Evolutionary conservation across 306 rosid genomes (phyloP).

Genomic region (Datisca glomerata): DNA sequence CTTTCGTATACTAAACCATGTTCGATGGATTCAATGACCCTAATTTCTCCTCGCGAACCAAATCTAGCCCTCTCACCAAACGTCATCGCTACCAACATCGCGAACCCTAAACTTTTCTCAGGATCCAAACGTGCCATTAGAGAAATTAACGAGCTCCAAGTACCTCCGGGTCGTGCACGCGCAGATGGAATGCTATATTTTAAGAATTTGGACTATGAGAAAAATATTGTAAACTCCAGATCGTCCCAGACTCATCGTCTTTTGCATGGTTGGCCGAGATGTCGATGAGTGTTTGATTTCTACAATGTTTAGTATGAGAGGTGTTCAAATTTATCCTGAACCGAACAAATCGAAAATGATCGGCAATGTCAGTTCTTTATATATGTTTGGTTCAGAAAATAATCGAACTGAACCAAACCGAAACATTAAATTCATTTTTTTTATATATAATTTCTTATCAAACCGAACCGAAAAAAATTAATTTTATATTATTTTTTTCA

Average conservation of each 20-base stretch:
- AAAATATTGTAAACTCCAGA: conserved; percentile 55
- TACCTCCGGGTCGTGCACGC: conserved; percentile 66
- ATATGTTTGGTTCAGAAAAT: too few relatives aligned
- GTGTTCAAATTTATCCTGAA: too few relatives aligned
- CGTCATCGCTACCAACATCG: background rate
- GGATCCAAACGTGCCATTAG: too few relatives aligned
- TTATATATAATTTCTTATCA: too few relatives aligned
- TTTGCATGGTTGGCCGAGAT: conserved; percentile 66
- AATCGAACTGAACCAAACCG: too few relatives aligned
- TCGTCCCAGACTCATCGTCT: conserved; percentile 62
- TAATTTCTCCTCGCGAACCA: conserved; percentile 17
- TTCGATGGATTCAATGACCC: conserved; percentile 55
- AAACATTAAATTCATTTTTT: too few relatives aligned
- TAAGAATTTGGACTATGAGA: conserved; percentile 69
- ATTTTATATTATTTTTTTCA: too few relatives aligned
- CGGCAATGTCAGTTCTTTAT: too few relatives aligned
- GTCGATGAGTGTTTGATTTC: conserved; percentile 64
- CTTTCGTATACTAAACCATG: conserved; percentile 47
- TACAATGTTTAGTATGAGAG: too few relatives aligned
- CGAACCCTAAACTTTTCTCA: conserved; percentile 26
- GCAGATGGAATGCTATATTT: conserved; percentile 86
- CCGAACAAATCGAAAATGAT: too few relatives aligned
- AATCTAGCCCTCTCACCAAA: conserved; percentile 3
- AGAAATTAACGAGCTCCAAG: conserved; percentile 48
- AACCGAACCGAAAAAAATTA: too few relatives aligned